A percentile compares a stretch with the other conserved stretches of the same genome.
Conservation (phyloP, 495 filamentous ascomycete genomes). For the Parachaetomium inaequale region DNA sequence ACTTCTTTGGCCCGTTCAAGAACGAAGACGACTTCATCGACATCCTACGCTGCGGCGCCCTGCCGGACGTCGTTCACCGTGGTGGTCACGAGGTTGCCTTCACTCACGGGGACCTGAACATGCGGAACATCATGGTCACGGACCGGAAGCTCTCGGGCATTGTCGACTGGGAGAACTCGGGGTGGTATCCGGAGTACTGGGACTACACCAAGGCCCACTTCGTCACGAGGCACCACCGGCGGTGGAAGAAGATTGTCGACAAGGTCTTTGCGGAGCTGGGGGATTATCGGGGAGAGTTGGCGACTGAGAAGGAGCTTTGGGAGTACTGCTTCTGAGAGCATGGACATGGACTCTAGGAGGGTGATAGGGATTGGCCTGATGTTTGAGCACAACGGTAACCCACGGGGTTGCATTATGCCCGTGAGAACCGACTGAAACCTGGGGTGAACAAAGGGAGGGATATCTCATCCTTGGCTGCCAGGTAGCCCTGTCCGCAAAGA, state of each 20-base stretch:
- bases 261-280: too few relatives aligned
- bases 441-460: too few relatives aligned
- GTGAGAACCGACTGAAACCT: too few relatives aligned
- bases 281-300: not conserved
- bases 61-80: not conserved
- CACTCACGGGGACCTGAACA: not conserved
- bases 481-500: too few relatives aligned
- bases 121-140: not conserved
- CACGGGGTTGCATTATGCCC: too few relatives aligned
- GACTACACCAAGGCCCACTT: slow-evolving; percentile 5
- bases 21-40: not conserved
- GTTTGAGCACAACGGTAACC: too few relatives aligned
- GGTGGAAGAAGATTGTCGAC: not conserved
- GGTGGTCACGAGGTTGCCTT: slow-evolving; percentile 2
- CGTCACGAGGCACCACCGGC: not conserved
- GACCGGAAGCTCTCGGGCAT: not conserved
- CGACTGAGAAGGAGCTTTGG: slow-evolving; percentile 3
- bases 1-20: not conserved
- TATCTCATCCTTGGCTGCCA: too few relatives aligned
- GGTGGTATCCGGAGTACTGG: slow-evolving; percentile 3
- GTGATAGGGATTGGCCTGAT: too few relatives aligned
- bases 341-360: too few relatives aligned
- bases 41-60: not conserved
- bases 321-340: not conserved
- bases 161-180: slow-evolving; percentile 9